Evolutionary conservation across 2,329 filamentous ascomycete genomes (phyloP).

Genomic region (Botrytis medusae): DNA sequence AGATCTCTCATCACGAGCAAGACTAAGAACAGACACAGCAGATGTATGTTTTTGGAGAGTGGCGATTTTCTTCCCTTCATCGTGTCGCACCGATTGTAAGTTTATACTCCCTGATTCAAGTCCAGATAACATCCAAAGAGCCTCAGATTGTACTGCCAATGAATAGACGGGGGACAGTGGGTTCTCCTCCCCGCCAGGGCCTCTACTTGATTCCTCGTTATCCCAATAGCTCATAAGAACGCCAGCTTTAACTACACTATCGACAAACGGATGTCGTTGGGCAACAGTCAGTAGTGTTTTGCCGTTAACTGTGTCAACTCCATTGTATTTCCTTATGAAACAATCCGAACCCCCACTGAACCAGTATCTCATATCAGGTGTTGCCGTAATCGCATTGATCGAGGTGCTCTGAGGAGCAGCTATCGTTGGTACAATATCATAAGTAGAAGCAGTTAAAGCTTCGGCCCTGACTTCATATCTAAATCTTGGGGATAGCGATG

Average conservation of each 20-base stretch:
- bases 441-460: slow-evolving; percentile 74
- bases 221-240: slow-evolving; percentile 98
- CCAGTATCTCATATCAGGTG: slow-evolving; percentile 91
- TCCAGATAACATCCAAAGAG: slow-evolving; percentile 87
- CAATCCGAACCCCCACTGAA: slow-evolving; percentile 93
- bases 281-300: slow-evolving; percentile 92
- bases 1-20: slow-evolving; percentile 82
- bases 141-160: slow-evolving; percentile 84
- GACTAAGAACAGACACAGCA: slow-evolving; percentile 81
- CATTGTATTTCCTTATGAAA: slow-evolving; percentile 96
- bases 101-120: slow-evolving; percentile 91
- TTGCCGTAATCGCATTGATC: slow-evolving; percentile 88
- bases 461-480: slow-evolving; percentile 71
- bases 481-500: slow-evolving; percentile 46
- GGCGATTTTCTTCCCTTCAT: slow-evolving; percentile 87
- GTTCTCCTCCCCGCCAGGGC: slow-evolving; percentile 51
- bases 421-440: slow-evolving; percentile 96
- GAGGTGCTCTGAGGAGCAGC: slow-evolving; percentile 94
- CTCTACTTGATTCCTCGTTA: slow-evolving; percentile 72
- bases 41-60: slow-evolving; percentile 82
- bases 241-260: slow-evolving; percentile 93
- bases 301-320: slow-evolving; percentile 89
- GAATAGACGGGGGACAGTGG: slow-evolving; percentile 90
- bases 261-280: slow-evolving; percentile 93
- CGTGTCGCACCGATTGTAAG: slow-evolving; percentile 86